These are phyloP conservation scores for Helicostylum pulchrum DNA, from an alignment of 192 early-diverging fungal genomes.

Conservation along the genomic window DNA sequence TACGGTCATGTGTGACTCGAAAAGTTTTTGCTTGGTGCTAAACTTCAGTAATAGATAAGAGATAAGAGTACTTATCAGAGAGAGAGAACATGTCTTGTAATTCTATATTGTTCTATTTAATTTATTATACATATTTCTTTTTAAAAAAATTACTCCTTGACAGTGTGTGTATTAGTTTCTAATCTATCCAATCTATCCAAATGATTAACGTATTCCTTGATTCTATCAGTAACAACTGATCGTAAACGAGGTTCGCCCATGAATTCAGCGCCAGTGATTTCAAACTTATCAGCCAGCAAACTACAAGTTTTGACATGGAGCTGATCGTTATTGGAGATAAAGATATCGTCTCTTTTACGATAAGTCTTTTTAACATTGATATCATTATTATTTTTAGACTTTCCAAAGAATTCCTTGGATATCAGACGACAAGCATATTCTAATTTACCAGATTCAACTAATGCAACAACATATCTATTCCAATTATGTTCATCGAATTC, in stretches of 20 bases:
- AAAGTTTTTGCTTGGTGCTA: no score
- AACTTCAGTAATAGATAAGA: no score
- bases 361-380: not conserved
- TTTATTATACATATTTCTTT: no score
- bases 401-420: not conserved
- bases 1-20: no score
- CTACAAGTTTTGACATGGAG: conserved; percentile 4
- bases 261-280: not conserved
- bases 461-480: conserved; percentile 44
- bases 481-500: conserved; percentile 52
- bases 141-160: no score
- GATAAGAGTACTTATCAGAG: no score
- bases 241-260: conserved; percentile 9
- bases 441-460: conserved; percentile 33
- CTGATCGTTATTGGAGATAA: not conserved
- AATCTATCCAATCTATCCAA: no score
- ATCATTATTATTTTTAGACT: not conserved
- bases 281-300: not conserved
- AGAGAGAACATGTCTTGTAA: no score
- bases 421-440: conserved; percentile 37
- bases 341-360: conserved; percentile 5
- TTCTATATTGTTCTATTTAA: no score
- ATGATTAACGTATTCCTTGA: not conserved
- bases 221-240: not conserved
- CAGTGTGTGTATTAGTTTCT: no score